A percentile compares a stretch with the other conserved stretches of the same genome.
Evolutionary conservation across 441 rosid genomes (phyloP).

Genomic region (Pelargonium cotyledonis): DNA sequence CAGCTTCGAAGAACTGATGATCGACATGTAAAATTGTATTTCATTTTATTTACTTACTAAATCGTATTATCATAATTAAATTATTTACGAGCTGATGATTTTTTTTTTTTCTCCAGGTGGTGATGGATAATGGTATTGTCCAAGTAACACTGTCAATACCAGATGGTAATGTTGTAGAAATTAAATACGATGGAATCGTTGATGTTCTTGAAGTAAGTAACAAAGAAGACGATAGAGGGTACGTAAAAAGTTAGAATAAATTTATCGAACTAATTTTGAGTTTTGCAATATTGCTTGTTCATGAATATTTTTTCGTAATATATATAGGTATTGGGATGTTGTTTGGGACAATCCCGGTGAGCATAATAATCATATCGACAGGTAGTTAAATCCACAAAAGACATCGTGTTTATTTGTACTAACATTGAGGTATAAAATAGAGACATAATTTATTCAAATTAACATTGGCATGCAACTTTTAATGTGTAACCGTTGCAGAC

Average conservation of each 20-base stretch:
- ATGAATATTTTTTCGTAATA: not conserved
- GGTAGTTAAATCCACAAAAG: not conserved
- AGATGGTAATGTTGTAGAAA: slow-evolving; percentile 51
- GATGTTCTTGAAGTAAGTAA: slow-evolving; percentile 82
- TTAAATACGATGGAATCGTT: slow-evolving; percentile 57
- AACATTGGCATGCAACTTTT: no score
- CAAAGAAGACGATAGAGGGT: slow-evolving; percentile 30
- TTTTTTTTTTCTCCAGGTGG: slow-evolving; percentile 34
- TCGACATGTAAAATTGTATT: no score
- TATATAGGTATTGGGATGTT: slow-evolving; percentile 59
- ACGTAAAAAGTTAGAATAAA: no score
- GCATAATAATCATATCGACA: not conserved
- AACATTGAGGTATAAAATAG: no score
- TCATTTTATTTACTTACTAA: no score
- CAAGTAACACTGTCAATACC: slow-evolving; percentile 51
- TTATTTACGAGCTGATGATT: no score
- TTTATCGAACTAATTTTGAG: no score
- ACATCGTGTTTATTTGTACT: no score
- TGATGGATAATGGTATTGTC: slow-evolving; percentile 56
- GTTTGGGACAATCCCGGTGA: slow-evolving; percentile 48
- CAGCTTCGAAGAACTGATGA: no score
- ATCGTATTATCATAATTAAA: no score
- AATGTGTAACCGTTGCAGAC: slow-evolving; percentile 20
- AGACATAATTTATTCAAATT: no score
- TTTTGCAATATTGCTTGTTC: no score